A percentile compares a stretch with the other conserved stretches of the same genome.
Conservation (phyloP, 75 land plant species). For the Ceratopteris richardii region DNA sequence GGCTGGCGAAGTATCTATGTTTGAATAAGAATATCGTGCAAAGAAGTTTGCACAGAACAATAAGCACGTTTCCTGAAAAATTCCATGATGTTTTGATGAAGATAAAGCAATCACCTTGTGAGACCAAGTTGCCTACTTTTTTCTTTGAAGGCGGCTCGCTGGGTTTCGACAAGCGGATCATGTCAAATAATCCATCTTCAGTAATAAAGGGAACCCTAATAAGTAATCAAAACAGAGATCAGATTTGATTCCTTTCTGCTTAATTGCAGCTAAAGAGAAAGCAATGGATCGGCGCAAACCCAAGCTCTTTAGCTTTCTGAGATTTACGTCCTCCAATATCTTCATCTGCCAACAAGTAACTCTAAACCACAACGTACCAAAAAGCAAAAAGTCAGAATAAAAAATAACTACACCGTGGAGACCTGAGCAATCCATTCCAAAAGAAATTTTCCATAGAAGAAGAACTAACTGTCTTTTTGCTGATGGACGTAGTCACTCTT, state of each 20-base stretch:
- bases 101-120: too few species aligned
- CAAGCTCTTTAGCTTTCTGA: slow-evolving; percentile 80
- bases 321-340: slow-evolving; percentile 94
- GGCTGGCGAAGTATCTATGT: too few species aligned
- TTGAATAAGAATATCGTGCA: too few species aligned
- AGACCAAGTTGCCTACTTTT: too few species aligned
- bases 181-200: slow-evolving; percentile 92
- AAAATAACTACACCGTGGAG: too few species aligned
- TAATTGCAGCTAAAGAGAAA: not conserved
- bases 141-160: slow-evolving; percentile 13
- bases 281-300: slow-evolving; percentile 31
- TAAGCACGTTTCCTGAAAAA: too few species aligned
- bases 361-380: too few species aligned
- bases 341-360: slow-evolving; percentile 86
- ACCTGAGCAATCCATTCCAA: too few species aligned
- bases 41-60: too few species aligned
- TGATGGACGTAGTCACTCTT: slow-evolving; percentile 85
- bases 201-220: slow-evolving; percentile 64
- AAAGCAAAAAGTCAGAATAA: too few species aligned
- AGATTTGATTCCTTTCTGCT: not conserved
- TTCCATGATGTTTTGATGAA: too few species aligned
- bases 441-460: too few species aligned
- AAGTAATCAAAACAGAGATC: not conserved
- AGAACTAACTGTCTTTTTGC: slow-evolving; percentile 90
- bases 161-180: slow-evolving; percentile 69